Percentiles rank a stretch among this genome's conserved stretches.
Evolutionary conservation across 176 grass and related monocot genomes (phyloP).

Genomic region (Cenchrus americanus): DNA sequence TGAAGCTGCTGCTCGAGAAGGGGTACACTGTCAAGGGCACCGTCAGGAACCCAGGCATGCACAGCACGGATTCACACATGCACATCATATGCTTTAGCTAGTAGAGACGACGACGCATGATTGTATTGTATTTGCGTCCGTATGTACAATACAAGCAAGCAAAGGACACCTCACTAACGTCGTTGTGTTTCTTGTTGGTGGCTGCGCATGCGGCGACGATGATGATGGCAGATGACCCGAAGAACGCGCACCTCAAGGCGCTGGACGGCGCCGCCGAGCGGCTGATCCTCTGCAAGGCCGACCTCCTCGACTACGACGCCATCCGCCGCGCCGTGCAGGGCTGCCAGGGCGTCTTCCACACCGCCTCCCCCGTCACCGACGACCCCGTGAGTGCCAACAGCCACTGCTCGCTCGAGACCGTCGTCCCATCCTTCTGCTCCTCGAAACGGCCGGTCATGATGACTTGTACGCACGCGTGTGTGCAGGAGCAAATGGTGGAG

Average conservation of each 20-base stretch:
- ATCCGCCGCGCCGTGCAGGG: constrained; percentile 70
- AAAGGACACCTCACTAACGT: neutral
- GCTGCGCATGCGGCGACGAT: too few relatives aligned
- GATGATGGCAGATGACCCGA: constrained; percentile 62
- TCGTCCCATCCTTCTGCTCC: too few relatives aligned
- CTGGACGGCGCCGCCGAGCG: constrained; percentile 79
- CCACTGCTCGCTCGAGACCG: too few relatives aligned
- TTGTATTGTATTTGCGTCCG: too few relatives aligned
- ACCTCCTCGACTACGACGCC: constrained; percentile 88
- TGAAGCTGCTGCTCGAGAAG: constrained; percentile 88
- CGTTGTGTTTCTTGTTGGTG: neutral
- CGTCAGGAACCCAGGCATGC: constrained; percentile 88
- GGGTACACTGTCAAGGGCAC: constrained; percentile 90
- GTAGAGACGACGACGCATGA: too few relatives aligned
- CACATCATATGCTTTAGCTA: too few relatives aligned
- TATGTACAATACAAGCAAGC: too few relatives aligned
- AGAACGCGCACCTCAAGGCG: constrained; percentile 84
- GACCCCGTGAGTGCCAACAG: constrained; percentile 58
- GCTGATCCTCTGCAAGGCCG: constrained; percentile 85
- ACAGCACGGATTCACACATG: neutral
- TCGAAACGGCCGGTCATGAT: too few relatives aligned
- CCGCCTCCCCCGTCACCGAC: constrained; percentile 91
- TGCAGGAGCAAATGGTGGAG: constrained; percentile 97
- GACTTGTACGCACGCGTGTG: too few relatives aligned
- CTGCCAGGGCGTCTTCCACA: constrained; percentile 96